A percentile compares a stretch with the other conserved stretches of the same genome.
Evolutionary conservation across 73 alveolate genomes (phyloP).

Genomic region (Tetrahymena malaccensis): DNA sequence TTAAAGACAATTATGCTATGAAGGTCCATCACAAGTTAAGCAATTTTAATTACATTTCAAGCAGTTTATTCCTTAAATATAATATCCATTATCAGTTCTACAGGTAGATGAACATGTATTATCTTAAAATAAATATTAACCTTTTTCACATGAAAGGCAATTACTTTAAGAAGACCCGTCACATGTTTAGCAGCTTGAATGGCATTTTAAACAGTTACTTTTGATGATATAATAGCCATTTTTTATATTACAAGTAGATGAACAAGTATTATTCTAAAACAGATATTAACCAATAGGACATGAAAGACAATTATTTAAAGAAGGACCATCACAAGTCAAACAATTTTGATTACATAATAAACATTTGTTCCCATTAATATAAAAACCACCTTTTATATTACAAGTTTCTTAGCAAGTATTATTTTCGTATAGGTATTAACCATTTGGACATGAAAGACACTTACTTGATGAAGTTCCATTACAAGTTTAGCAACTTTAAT

Average conservation of each 20-base stretch:
- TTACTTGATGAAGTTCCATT: neutral
- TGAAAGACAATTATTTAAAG: neutral
- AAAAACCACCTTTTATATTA: no score
- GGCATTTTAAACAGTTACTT: no score
- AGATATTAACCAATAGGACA: neutral
- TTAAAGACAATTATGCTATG: neutral
- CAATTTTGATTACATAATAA: neutral
- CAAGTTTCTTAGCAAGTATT: neutral
- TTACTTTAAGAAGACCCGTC: no score
- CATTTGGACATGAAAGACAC: neutral
- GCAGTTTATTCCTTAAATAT: neutral
- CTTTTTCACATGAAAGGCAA: no score
- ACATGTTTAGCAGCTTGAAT: no score
- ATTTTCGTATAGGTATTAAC: neutral
- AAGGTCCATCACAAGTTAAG: neutral
- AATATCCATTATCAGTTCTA: neutral
- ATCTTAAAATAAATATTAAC: neutral
- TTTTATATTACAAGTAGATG: no score
- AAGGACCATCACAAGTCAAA: neutral
- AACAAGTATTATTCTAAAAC: no score
- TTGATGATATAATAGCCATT: no score
- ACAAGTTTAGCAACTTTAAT: neutral
- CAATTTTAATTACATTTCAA: neutral
- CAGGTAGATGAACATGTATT: neutral
- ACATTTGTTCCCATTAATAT: no score